Evolutionary conservation across 225 moss, liverwort and hornwort species (phyloP).

Genomic region (Sphagnum tenellum): DNA sequence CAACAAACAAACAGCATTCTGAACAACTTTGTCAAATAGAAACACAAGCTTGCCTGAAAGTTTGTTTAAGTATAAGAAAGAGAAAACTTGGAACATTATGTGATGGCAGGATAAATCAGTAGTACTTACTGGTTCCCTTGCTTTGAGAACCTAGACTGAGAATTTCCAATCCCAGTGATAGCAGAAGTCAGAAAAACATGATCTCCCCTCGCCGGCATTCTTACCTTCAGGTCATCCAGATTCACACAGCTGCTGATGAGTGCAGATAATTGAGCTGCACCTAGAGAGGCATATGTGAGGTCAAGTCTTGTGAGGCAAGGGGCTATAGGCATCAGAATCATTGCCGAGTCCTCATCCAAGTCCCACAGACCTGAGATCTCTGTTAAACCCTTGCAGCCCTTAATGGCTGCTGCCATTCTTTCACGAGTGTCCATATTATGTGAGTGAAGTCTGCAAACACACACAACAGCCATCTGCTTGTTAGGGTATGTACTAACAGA

Average conservation of each 20-base stretch:
- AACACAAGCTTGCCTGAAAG: too few relatives aligned
- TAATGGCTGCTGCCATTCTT: slow-evolving; percentile 37
- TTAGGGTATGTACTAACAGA: too few relatives aligned
- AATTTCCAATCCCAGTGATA: too few relatives aligned
- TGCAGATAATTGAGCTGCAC: slow-evolving; percentile 28
- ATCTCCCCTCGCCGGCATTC: too few relatives aligned
- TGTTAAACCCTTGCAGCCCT: slow-evolving; percentile 13
- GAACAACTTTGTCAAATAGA: too few relatives aligned
- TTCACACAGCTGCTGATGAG: slow-evolving; percentile 34
- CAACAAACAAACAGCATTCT: too few relatives aligned
- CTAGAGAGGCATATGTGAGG: slow-evolving; percentile 32
- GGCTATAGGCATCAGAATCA: slow-evolving; percentile 50
- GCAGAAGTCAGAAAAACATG: too few relatives aligned
- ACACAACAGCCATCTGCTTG: neutral
- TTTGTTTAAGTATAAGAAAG: too few relatives aligned
- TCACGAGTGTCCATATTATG: slow-evolving; percentile 37
- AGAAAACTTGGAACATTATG: too few relatives aligned
- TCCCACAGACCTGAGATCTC: slow-evolving; percentile 39
- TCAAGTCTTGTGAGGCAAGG: slow-evolving; percentile 27
- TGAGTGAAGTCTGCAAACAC: slow-evolving; percentile 33
- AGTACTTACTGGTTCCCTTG: too few relatives aligned
- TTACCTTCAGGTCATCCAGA: slow-evolving; percentile 44
- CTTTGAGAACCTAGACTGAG: too few relatives aligned
- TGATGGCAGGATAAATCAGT: too few relatives aligned
- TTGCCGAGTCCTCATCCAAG: slow-evolving; percentile 37